Conservation (phyloP, 1,284 basidiomycete genomes). For the Cystobasidium slooffiae region DNA sequence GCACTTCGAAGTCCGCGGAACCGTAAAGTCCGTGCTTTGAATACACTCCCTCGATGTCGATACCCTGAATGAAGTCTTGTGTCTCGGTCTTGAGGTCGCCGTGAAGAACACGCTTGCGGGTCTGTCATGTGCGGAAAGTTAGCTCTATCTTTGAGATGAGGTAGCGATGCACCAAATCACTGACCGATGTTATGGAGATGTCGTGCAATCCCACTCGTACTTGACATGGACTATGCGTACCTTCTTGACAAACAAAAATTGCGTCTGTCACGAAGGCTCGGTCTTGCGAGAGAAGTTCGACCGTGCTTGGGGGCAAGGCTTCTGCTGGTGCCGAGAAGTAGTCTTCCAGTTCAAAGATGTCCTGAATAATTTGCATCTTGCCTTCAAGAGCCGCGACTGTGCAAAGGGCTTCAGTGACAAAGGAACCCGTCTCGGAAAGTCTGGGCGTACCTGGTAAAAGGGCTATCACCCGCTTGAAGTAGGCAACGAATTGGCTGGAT, state of each 20-base stretch:
- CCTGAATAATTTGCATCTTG: conserved; percentile 22
- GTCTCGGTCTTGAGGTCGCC: conserved; percentile 3
- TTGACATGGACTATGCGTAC: background rate
- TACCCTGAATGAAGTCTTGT: background rate
- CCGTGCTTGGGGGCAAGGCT: conserved; percentile 3
- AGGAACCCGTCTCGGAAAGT: no score
- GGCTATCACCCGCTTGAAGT: conserved; percentile 7
- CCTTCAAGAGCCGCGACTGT: conserved; percentile 6
- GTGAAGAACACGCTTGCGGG: conserved; percentile 2
- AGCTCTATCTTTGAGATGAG: background rate
- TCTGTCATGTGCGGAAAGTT: background rate
- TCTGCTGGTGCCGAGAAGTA: conserved; percentile 9
- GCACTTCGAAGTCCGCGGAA: background rate
- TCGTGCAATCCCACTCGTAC: background rate
- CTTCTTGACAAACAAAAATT: conserved; percentile 1
- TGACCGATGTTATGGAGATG: background rate
- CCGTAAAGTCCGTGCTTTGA: background rate
- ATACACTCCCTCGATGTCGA: conserved; percentile 1
- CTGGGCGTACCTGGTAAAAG: conserved; percentile 1
- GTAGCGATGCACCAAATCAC: background rate
- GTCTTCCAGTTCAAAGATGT: conserved; percentile 32
- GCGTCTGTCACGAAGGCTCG: background rate
- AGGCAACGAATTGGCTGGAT: conserved; percentile 9
- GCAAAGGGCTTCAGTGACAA: background rate
- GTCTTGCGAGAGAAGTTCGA: background rate